Evolutionary conservation across 208 protist species (phyloP).

Genomic region (Phytomonas sp.): DNA sequence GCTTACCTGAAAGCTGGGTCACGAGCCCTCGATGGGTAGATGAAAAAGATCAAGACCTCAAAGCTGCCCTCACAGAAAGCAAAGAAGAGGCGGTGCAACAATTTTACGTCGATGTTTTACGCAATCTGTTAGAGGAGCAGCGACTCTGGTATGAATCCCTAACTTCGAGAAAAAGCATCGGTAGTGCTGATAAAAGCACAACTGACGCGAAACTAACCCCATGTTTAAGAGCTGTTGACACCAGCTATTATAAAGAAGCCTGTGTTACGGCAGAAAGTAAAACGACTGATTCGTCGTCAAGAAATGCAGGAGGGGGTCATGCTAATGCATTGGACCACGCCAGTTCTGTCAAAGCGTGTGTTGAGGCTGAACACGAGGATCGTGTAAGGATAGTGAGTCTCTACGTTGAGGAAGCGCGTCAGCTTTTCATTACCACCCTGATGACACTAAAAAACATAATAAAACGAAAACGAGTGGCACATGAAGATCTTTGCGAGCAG

Average conservation of each 20-base stretch:
- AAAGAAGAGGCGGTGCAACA: slow-evolving; percentile 29
- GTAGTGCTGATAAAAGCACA: background rate
- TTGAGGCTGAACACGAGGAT: slow-evolving; percentile 14
- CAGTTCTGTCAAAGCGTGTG: slow-evolving; percentile 4
- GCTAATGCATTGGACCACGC: background rate
- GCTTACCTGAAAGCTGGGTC: slow-evolving; percentile 11
- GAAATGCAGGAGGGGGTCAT: background rate
- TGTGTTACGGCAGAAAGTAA: background rate
- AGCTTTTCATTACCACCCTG: slow-evolving; percentile 13
- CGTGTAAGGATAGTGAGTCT: slow-evolving; percentile 17
- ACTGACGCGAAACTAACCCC: background rate
- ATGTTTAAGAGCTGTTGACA: background rate
- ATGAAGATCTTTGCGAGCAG: slow-evolving; percentile 19
- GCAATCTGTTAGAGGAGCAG: slow-evolving; percentile 30
- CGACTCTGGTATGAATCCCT: slow-evolving; percentile 18
- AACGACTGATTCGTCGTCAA: background rate
- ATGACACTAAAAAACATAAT: slow-evolving; percentile 14
- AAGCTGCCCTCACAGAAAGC: slow-evolving; percentile 30
- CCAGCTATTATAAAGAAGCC: background rate
- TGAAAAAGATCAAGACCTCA: slow-evolving; percentile 24
- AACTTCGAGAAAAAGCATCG: background rate
- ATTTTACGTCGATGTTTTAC: slow-evolving; percentile 28
- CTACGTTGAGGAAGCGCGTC: slow-evolving; percentile 24
- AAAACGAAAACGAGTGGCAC: slow-evolving; percentile 13
- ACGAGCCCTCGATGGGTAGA: slow-evolving; percentile 21